These are phyloP conservation scores for Zygoascus tannicola DNA, from an alignment of 805 yeast species.

Conservation along the genomic window DNA sequence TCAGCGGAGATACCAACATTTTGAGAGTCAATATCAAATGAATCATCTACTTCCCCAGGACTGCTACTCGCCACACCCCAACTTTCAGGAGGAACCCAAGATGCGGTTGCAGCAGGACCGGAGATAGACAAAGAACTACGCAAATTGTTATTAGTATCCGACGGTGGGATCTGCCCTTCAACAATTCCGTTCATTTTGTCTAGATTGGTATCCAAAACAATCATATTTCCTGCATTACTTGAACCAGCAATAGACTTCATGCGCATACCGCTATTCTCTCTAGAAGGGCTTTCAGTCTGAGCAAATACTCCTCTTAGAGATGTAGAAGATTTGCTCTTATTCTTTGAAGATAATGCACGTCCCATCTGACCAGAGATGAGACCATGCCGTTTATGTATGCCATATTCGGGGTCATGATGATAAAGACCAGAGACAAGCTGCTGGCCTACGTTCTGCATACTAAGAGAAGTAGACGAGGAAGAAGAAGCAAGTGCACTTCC, in stretches of 20 bases:
- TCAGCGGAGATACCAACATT: background rate
- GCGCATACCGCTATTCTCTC: background rate
- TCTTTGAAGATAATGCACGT: background rate
- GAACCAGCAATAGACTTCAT: background rate
- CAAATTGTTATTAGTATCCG: background rate
- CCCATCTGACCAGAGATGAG: background rate
- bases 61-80: conserved; percentile 19
- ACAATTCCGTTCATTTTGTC: conserved; percentile 46
- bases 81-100: conserved; percentile 22
- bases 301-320: background rate
- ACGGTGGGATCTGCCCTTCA: background rate
- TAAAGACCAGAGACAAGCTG: background rate
- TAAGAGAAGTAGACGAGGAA: background rate
- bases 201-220: conserved; percentile 37
- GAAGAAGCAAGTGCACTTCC: conserved; percentile 1
- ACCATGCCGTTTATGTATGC: background rate
- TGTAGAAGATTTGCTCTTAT: background rate
- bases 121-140: background rate
- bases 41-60: conserved; percentile 5
- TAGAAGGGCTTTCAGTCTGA: background rate
- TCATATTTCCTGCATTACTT: background rate
- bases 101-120: conserved; percentile 10
- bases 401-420: background rate
- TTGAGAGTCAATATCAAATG: background rate
- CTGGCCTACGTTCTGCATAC: background rate